Conservation (phyloP, 2,329 filamentous ascomycete genomes). For the Incumbomyces delicatus region DNA sequence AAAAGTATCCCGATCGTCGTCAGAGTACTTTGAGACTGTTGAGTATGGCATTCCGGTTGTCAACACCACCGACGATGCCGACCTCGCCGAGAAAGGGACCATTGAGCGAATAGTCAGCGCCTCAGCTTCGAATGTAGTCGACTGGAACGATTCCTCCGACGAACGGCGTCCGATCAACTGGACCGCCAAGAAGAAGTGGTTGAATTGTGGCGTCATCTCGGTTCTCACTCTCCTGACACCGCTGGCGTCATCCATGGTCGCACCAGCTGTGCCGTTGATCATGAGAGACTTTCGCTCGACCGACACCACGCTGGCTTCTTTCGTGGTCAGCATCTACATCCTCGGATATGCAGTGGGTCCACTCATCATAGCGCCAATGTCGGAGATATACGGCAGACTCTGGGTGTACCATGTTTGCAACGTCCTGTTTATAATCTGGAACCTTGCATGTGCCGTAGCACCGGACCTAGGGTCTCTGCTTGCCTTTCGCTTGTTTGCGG, state of each 20-base stretch:
- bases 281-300: conserved; percentile 36
- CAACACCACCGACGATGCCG: conserved; percentile 14
- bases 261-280: conserved; percentile 31
- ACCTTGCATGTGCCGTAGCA: conserved; percentile 52
- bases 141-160: conserved; percentile 51
- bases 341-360: conserved; percentile 50
- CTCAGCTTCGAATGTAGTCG: conserved; percentile 32
- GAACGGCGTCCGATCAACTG: conserved; percentile 54
- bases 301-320: conserved; percentile 34
- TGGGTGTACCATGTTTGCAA: conserved; percentile 49
- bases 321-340: conserved; percentile 50
- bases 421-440: conserved; percentile 51
- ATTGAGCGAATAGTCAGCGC: background rate
- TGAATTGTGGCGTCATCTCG: conserved; percentile 18
- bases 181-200: conserved; percentile 37
- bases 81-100: conserved; percentile 8
- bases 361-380: conserved; percentile 47
- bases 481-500: conserved; percentile 45
- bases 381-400: conserved; percentile 56
- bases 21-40: too few species aligned
- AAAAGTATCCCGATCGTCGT: too few species aligned
- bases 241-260: conserved; percentile 35
- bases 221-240: conserved; percentile 16
- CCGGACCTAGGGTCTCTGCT: conserved; percentile 43
- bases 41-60: conserved; percentile 15